Evolutionary conservation across 768 basidiomycete genomes (phyloP).

Genomic region (Boletus sp.): DNA sequence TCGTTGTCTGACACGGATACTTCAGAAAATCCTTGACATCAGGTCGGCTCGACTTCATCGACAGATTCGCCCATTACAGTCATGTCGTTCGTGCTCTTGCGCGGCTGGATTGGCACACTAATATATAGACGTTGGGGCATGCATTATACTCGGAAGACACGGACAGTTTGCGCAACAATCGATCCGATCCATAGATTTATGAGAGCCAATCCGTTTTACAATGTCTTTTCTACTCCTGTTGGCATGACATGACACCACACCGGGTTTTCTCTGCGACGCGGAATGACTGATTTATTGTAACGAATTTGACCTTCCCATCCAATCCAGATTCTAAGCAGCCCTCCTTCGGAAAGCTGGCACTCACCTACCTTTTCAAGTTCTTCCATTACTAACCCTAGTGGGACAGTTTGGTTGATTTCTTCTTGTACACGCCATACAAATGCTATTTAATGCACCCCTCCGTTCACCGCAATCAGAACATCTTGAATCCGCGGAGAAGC

Average conservation of each 20-base stretch:
- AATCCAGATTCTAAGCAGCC: background rate
- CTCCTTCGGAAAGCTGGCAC: background rate
- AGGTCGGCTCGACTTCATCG: constrained; percentile 45
- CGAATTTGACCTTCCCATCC: constrained; percentile 5
- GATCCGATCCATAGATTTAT: constrained; percentile 24
- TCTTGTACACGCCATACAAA: constrained; percentile 3
- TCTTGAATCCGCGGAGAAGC: background rate
- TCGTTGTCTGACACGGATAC: constrained; percentile 26
- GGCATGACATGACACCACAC: constrained; percentile 4
- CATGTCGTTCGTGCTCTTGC: constrained; percentile 7
- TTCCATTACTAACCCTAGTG: background rate
- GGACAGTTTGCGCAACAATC: constrained; percentile 19
- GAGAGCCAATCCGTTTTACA: constrained; percentile 16
- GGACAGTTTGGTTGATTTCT: background rate
- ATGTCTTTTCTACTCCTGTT: constrained; percentile 14
- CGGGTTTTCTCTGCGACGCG: constrained; percentile 2
- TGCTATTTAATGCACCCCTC: constrained; percentile 1
- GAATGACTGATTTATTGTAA: constrained; percentile 14
- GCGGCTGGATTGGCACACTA: constrained; percentile 8
- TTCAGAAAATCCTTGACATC: constrained; percentile 34
- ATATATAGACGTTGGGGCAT: constrained; percentile 17
- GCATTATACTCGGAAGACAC: constrained; percentile 17
- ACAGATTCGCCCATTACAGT: constrained; percentile 20
- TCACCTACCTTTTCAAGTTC: background rate
- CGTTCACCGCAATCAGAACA: background rate